phyloP scores from a whole-genome alignment of 768 basidiomycete genomes.

The Russula earlei region DNA sequence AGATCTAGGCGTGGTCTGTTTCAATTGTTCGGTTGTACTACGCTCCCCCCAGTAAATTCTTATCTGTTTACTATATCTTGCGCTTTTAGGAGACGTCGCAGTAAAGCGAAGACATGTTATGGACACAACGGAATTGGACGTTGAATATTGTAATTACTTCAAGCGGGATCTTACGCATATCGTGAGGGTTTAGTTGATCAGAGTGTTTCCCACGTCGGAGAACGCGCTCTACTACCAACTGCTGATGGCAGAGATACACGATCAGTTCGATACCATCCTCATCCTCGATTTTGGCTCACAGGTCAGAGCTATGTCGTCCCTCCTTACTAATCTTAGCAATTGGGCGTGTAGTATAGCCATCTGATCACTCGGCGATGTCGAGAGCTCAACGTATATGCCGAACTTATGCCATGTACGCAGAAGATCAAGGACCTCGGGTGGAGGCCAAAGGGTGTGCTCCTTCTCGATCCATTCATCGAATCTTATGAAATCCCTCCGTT shows the following conservation, averaged over 20 bases:
- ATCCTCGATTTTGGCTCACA: constrained; percentile 97
- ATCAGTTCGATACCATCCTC: constrained; percentile 91
- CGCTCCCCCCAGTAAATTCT: no score
- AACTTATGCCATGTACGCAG: constrained; percentile 93
- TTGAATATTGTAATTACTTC: no score
- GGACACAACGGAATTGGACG: no score
- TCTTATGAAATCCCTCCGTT: background rate
- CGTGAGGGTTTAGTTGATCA: no score
- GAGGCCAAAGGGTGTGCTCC: constrained; percentile 76
- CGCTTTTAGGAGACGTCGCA: no score
- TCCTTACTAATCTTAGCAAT: constrained; percentile 10
- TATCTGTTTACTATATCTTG: no score
- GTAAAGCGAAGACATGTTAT: no score
- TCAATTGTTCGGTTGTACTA: background rate
- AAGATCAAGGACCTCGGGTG: constrained; percentile 81
- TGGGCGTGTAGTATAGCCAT: constrained; percentile 73
- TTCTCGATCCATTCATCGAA: constrained; percentile 12
- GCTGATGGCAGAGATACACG: constrained; percentile 82
- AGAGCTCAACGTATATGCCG: constrained; percentile 94
- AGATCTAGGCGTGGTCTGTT: background rate
- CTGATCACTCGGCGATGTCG: constrained; percentile 96
- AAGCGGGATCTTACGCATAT: no score
- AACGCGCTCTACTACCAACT: no score
- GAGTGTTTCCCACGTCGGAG: no score
- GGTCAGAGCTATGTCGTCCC: constrained; percentile 34